Base-by-base conservation (phyloP, 164 flowering plant genomes). In the Annona squamosa region DNA sequence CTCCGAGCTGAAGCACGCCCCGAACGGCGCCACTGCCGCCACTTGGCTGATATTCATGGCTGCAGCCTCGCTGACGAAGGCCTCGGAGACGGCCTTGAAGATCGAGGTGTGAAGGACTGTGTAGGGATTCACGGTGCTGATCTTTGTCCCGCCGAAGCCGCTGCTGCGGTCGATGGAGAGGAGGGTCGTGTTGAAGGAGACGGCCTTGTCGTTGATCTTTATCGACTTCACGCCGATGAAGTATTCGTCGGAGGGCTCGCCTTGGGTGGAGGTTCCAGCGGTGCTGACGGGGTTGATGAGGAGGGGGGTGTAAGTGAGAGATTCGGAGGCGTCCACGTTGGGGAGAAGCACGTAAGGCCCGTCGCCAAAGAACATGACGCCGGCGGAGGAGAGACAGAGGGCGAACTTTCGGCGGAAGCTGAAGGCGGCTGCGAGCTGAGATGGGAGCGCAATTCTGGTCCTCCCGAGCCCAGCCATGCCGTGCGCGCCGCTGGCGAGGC, bases 111-210 rank as follows among this genome's bases (percentile, higher is more conserved):
- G 76, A 42, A 87, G 71, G 6, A 69, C 72, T 0, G 90, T 84
- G 81, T 87, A 90, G 13, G 94, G 88, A 9, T 19, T 59, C 0
- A 79, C 80, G 1, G 91, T 88, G 78, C 91, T 85, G 68, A 90
- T 78, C 77, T 70, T 78, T 7, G 88, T 80, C 4, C 85, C 81
- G 3, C 82, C 81, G 2, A 43, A 2, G 1, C 82, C 80, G 5
- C 42, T 42, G 12, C 41, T 72, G 37, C 37, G 37, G 7, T 75
- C 48, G 26, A 71, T 68, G 4, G 78, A 71, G 2, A 78, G 63
- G 26, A 80, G 59, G 5, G 81, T 4, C 1, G 75, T 1, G 76
- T 81, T 82, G 0, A 82, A 5, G 0, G 78, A 72, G 3, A 89
- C 76, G 0, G 13, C 2, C 43, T 81, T 78, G 9, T 52, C 64